Conservation (phyloP, 805 yeast genomes). For the Lipomyces kockii region DNA sequence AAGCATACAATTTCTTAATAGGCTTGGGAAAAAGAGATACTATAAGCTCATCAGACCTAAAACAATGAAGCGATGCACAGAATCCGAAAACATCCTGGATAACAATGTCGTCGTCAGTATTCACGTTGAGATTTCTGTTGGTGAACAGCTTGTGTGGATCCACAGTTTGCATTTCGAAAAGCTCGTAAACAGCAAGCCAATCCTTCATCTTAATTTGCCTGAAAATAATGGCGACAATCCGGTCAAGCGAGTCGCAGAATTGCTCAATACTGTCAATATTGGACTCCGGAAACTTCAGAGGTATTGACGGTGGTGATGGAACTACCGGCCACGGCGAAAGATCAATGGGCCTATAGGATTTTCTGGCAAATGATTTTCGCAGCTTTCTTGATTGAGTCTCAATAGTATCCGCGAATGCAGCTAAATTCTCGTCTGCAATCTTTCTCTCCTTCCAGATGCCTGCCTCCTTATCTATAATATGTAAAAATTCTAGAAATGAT, state of each 20-base stretch:
- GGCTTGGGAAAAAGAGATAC: slow-evolving; percentile 67
- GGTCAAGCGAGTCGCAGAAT: slow-evolving; percentile 68
- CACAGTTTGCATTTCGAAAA: slow-evolving; percentile 70
- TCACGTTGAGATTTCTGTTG: slow-evolving; percentile 52
- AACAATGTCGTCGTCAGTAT: slow-evolving; percentile 58
- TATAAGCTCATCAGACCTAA: slow-evolving; percentile 50
- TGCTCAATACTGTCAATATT: slow-evolving; percentile 51
- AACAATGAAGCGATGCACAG: slow-evolving; percentile 61
- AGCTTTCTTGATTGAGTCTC: slow-evolving; percentile 61
- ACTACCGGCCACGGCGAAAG: slow-evolving; percentile 39
- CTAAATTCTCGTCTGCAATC: slow-evolving; percentile 16
- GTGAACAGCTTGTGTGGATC: slow-evolving; percentile 63
- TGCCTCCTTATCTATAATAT: slow-evolving; percentile 70
- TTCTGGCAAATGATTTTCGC: slow-evolving; percentile 59
- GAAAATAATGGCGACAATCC: slow-evolving; percentile 61
- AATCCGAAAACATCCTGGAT: slow-evolving; percentile 73
- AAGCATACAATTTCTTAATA: slow-evolving; percentile 64
- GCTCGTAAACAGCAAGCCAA: slow-evolving; percentile 78
- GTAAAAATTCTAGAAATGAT: slow-evolving; percentile 65
- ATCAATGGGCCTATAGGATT: slow-evolving; percentile 45
- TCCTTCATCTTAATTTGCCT: slow-evolving; percentile 64
- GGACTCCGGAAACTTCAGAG: slow-evolving; percentile 21
- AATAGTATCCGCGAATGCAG: slow-evolving; percentile 39
- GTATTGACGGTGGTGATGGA: slow-evolving; percentile 8
- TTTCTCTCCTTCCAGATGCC: slow-evolving; percentile 40